Conservation (phyloP, 371 early-diverging fungal species). For the Mucor mucedo region DNA sequence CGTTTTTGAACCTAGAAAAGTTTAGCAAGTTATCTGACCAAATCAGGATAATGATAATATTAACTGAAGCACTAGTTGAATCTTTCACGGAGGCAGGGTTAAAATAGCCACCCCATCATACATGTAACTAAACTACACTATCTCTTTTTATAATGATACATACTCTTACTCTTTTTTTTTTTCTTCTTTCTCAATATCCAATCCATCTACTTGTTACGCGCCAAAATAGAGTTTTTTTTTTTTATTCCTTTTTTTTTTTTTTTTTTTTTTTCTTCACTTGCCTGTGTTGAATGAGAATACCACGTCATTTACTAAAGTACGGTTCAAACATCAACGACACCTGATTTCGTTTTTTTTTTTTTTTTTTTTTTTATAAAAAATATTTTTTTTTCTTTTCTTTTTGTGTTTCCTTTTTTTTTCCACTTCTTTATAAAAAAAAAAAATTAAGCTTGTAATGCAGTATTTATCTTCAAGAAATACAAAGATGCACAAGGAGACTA, state of each 20-base stretch:
- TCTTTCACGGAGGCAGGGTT: neutral
- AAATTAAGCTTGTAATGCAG: constrained; percentile 15
- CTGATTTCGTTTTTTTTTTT: constrained; percentile 23
- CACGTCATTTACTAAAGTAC: constrained; percentile 36
- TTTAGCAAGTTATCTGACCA: constrained; percentile 9
- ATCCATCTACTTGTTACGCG: constrained; percentile 9
- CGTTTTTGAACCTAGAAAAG: constrained; percentile 22
- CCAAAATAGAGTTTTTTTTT: constrained; percentile 30
- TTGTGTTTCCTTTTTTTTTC: constrained; percentile 7
- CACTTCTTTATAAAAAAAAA: constrained; percentile 10
- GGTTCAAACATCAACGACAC: constrained; percentile 27
- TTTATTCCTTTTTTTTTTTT: neutral
- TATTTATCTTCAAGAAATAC: constrained; percentile 22
- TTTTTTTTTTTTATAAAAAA: constrained; percentile 14
- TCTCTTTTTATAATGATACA: too few relatives aligned
- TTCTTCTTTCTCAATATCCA: neutral
- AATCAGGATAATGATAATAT: constrained; percentile 1
- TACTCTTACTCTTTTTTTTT: neutral
- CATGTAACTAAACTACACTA: constrained; percentile 10
- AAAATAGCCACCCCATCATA: constrained; percentile 13
- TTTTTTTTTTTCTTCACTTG: too few relatives aligned
- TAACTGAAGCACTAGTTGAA: neutral
- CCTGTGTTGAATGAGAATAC: neutral
- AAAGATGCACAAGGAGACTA: constrained; percentile 13
- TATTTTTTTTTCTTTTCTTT: constrained; percentile 9